These are phyloP conservation scores for Mycena venus DNA, from an alignment of 768 basidiomycete species.

Conservation along the genomic window DNA sequence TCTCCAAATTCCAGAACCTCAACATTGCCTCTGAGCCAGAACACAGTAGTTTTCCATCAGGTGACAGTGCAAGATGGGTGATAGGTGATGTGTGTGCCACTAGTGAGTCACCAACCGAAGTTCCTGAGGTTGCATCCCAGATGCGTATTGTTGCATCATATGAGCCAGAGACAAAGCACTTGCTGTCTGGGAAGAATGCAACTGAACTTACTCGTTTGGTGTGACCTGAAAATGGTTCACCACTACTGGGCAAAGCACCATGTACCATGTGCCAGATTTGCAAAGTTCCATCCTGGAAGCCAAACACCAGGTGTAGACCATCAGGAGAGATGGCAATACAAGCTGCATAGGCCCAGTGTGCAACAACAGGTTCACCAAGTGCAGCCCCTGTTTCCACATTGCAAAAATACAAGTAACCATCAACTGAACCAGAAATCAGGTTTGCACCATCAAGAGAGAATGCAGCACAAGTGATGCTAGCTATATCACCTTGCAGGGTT, in stretches of 20 bases:
- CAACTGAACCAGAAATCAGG: background rate
- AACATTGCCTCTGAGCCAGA: background rate
- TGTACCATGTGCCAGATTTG: background rate
- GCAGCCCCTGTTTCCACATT: background rate
- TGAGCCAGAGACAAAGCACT: background rate
- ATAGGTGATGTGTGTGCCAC: slow-evolving; percentile 23
- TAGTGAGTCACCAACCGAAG: slow-evolving; percentile 1
- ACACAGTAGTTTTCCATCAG: background rate
- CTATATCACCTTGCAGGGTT: too few species aligned
- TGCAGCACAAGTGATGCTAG: too few species aligned
- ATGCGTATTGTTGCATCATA: background rate
- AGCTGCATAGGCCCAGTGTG: background rate
- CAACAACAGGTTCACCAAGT: background rate
- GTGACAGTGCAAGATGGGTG: background rate
- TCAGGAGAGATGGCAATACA: background rate
- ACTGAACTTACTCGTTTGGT: background rate
- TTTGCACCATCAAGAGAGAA: background rate
- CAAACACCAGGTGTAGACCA: background rate
- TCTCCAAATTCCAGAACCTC: background rate
- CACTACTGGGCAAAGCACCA: background rate
- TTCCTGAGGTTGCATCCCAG: background rate
- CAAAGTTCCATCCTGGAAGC: background rate
- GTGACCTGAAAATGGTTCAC: background rate
- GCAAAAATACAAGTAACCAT: background rate
- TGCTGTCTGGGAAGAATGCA: slow-evolving; percentile 17